Evolutionary conservation across 2,329 filamentous ascomycete genomes (phyloP).

Genomic region (Ceratocystiopsis sp.): DNA sequence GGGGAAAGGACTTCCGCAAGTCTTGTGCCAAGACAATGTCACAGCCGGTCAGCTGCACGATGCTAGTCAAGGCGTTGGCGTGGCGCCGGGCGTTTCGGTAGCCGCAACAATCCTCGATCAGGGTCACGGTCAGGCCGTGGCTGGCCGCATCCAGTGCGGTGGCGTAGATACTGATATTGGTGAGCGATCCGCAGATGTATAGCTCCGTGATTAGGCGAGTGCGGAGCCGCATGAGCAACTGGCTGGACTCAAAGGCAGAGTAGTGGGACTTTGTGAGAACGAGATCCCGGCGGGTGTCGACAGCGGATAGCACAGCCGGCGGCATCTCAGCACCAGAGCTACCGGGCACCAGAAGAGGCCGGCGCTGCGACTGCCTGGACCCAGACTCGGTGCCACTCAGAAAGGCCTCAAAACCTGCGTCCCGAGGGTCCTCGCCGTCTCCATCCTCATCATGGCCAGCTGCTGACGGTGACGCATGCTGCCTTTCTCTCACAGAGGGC

Average conservation of each 20-base stretch:
- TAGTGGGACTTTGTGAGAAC: slow-evolving; percentile 59
- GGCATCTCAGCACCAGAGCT: slow-evolving; percentile 11
- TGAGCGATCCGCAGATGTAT: slow-evolving; percentile 73
- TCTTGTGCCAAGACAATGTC: slow-evolving; percentile 42
- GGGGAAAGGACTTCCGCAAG: slow-evolving; percentile 24
- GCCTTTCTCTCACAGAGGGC: neutral
- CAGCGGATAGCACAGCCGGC: slow-evolving; percentile 10
- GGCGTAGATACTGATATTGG: slow-evolving; percentile 78
- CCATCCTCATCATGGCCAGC: too few relatives aligned
- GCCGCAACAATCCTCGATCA: slow-evolving; percentile 79
- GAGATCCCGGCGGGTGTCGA: slow-evolving; percentile 30
- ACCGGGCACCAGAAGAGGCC: slow-evolving; percentile 24
- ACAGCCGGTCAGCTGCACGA: slow-evolving; percentile 60
- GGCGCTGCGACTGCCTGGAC: slow-evolving; percentile 6
- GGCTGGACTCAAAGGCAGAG: slow-evolving; percentile 66
- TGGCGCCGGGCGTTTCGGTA: slow-evolving; percentile 57
- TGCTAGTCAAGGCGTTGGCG: slow-evolving; percentile 48
- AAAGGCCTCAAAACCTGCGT: slow-evolving; percentile 22
- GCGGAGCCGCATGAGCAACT: slow-evolving; percentile 60
- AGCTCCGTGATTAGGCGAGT: slow-evolving; percentile 77
- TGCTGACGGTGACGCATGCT: neutral
- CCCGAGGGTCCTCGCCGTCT: slow-evolving; percentile 7
- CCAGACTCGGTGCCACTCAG: slow-evolving; percentile 7
- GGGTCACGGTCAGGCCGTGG: slow-evolving; percentile 71
- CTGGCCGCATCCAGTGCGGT: slow-evolving; percentile 80